These are phyloP conservation scores for Kodamaea suecica DNA, from an alignment of 1,139 yeast genomes.

Conservation along the genomic window DNA sequence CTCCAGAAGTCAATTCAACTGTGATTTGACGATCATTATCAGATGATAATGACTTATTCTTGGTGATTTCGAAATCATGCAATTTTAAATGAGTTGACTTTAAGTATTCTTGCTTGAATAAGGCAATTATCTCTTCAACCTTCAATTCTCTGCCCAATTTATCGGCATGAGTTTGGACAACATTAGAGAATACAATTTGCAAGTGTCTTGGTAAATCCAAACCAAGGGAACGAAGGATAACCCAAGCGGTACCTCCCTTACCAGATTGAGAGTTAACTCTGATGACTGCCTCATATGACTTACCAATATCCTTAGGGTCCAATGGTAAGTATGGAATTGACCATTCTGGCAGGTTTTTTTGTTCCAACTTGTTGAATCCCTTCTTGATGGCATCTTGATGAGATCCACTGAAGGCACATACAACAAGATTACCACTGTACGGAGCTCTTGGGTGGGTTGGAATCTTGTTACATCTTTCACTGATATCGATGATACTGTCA, in stretches of 20 bases:
- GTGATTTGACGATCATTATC: slow-evolving; percentile 29
- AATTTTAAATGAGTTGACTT: slow-evolving; percentile 25
- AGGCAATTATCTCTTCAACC: slow-evolving; percentile 38
- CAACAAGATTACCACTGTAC: slow-evolving; percentile 48
- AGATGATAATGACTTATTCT: slow-evolving; percentile 17
- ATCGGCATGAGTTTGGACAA: slow-evolving; percentile 44
- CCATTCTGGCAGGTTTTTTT: slow-evolving; percentile 26
- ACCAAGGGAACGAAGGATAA: slow-evolving; percentile 44
- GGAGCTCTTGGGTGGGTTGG: slow-evolving; percentile 49
- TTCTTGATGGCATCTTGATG: slow-evolving; percentile 53
- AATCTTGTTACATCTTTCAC: slow-evolving; percentile 47
- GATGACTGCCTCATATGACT: slow-evolving; percentile 50
- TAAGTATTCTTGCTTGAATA: slow-evolving; percentile 38
- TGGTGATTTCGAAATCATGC: slow-evolving; percentile 35
- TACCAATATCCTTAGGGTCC: slow-evolving; percentile 49
- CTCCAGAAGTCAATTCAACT: slow-evolving; percentile 15
- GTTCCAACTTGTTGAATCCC: slow-evolving; percentile 36
- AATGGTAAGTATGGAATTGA: slow-evolving; percentile 47
- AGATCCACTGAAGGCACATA: slow-evolving; percentile 49
- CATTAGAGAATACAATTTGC: slow-evolving; percentile 41
- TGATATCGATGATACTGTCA: slow-evolving; percentile 38
- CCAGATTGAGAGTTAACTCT: slow-evolving; percentile 52
- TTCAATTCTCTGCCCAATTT: slow-evolving; percentile 44
- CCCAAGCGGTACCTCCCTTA: slow-evolving; percentile 53
- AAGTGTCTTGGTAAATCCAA: slow-evolving; percentile 47